phyloP scores from a whole-genome alignment of 495 filamentous ascomycete genomes.

The Xylaria curta region DNA sequence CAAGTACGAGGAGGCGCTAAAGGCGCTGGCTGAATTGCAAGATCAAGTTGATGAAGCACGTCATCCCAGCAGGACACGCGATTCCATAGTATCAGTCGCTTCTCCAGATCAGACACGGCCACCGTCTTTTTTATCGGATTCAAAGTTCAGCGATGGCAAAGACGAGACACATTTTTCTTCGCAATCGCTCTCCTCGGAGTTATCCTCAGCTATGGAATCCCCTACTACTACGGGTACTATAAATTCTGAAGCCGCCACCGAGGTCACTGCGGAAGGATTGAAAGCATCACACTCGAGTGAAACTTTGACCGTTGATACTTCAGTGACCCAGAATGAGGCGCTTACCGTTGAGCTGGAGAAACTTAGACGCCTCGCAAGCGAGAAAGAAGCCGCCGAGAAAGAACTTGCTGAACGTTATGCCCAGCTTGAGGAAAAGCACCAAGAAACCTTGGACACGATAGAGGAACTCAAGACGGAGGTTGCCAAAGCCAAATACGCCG shows the following conservation, averaged over 20 bases:
- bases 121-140: slow-evolving; percentile 91
- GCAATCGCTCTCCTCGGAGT: slow-evolving; percentile 94
- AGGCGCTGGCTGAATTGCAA: slow-evolving; percentile 79
- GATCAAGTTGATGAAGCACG: slow-evolving; percentile 84
- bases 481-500: slow-evolving; percentile 68
- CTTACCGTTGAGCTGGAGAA: slow-evolving; percentile 70
- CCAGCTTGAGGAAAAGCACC: slow-evolving; percentile 80
- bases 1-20: slow-evolving; percentile 91
- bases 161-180: slow-evolving; percentile 82
- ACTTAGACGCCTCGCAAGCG: slow-evolving; percentile 70
- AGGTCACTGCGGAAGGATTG: slow-evolving; percentile 61
- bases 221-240: slow-evolving; percentile 68
- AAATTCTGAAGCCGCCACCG: slow-evolving; percentile 65
- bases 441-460: slow-evolving; percentile 79
- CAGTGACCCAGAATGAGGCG: slow-evolving; percentile 44
- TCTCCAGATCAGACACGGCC: slow-evolving; percentile 69
- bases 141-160: slow-evolving; percentile 75
- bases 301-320: slow-evolving; percentile 31
- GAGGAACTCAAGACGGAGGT: slow-evolving; percentile 89
- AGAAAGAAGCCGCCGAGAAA: slow-evolving; percentile 76
- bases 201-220: slow-evolving; percentile 91
- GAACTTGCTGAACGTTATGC: slow-evolving; percentile 78
- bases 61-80: slow-evolving; percentile 63
- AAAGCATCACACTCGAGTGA: slow-evolving; percentile 41
- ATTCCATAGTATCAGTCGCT: slow-evolving; percentile 61